Percentiles rank a stretch among this genome's conserved stretches.
phyloP scores from a whole-genome alignment of 768 basidiomycete species.

The Termitomyces sp. region DNA sequence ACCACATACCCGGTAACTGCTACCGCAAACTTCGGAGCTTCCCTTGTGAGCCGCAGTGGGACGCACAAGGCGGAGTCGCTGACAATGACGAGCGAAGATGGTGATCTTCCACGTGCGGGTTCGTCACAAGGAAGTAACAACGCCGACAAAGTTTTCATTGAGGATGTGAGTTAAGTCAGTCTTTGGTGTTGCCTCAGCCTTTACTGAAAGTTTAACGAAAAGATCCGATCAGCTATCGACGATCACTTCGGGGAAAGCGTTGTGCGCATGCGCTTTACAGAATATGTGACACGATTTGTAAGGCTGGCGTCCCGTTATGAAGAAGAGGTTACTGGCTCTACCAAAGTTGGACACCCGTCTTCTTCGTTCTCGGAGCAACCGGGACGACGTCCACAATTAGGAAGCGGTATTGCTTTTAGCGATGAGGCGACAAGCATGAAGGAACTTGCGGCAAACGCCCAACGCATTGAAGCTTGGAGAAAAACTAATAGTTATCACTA shows the following conservation, averaged over 20 bases:
- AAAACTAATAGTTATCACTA: slow-evolving; percentile 77
- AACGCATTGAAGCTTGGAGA: slow-evolving; percentile 92
- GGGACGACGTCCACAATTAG: slow-evolving; percentile 48
- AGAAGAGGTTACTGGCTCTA: slow-evolving; percentile 72
- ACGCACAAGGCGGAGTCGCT: slow-evolving; percentile 60
- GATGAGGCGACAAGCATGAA: slow-evolving; percentile 63
- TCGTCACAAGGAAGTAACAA: slow-evolving; percentile 52
- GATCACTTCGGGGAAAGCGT: slow-evolving; percentile 88
- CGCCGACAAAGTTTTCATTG: slow-evolving; percentile 84
- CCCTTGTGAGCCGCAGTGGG: slow-evolving; percentile 49
- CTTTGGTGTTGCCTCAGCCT: background rate
- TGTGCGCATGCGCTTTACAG: slow-evolving; percentile 84
- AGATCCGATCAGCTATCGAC: slow-evolving; percentile 86
- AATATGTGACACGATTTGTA: slow-evolving; percentile 85
- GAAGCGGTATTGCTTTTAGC: slow-evolving; percentile 74
- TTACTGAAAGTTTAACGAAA: slow-evolving; percentile 1
- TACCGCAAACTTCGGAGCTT: slow-evolving; percentile 33
- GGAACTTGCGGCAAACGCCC: slow-evolving; percentile 73
- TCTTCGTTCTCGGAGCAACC: slow-evolving; percentile 43
- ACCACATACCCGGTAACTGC: slow-evolving; percentile 42
- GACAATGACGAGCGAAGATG: slow-evolving; percentile 56
- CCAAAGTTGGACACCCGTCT: slow-evolving; percentile 71
- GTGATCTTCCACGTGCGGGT: slow-evolving; percentile 51
- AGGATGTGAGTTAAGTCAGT: slow-evolving; percentile 63
- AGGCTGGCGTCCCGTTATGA: slow-evolving; percentile 89